Conservation (phyloP, 306 rosid genomes). For the Hippophae gyantsensis region DNA sequence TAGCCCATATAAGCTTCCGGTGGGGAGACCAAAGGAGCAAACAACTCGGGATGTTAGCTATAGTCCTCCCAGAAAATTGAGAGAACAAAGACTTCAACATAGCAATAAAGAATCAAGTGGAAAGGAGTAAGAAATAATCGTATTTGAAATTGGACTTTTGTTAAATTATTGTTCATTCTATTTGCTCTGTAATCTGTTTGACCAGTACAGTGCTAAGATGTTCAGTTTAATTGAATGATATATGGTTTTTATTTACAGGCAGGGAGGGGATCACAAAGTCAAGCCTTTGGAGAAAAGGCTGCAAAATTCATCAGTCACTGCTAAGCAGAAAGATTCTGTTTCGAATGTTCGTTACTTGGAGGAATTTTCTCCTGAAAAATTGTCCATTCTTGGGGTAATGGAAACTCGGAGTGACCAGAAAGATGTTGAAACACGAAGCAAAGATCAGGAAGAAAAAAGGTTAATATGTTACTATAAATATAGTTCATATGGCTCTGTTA, state of each 20-base stretch:
- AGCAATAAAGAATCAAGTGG: constrained; percentile 36
- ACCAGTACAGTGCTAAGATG: neutral
- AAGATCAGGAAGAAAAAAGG: constrained; percentile 39
- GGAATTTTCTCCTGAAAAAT: constrained; percentile 39
- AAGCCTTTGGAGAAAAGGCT: constrained; percentile 35
- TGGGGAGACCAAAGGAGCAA: constrained; percentile 33
- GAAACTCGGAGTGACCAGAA: constrained; percentile 24
- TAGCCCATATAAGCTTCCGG: constrained; percentile 35
- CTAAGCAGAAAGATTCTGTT: constrained; percentile 35
- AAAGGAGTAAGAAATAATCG: constrained; percentile 35
- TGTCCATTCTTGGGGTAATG: constrained; percentile 19
- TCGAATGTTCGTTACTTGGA: constrained; percentile 31
- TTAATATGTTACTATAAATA: constrained; percentile 13
- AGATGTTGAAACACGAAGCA: constrained; percentile 26
- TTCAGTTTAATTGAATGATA: constrained; percentile 5
- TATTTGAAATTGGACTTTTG: constrained; percentile 2
- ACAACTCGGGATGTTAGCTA: constrained; percentile 31
- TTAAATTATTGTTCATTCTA: constrained; percentile 3
- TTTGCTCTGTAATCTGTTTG: neutral
- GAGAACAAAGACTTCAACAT: constrained; percentile 33
- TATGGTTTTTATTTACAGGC: constrained; percentile 27
- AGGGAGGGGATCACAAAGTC: constrained; percentile 27
- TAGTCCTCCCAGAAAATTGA: constrained; percentile 44
- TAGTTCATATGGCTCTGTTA: constrained; percentile 14
- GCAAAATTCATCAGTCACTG: constrained; percentile 28